Conservation (phyloP, 805 yeast species). For the Wickerhamomyces chaumierensis region DNA sequence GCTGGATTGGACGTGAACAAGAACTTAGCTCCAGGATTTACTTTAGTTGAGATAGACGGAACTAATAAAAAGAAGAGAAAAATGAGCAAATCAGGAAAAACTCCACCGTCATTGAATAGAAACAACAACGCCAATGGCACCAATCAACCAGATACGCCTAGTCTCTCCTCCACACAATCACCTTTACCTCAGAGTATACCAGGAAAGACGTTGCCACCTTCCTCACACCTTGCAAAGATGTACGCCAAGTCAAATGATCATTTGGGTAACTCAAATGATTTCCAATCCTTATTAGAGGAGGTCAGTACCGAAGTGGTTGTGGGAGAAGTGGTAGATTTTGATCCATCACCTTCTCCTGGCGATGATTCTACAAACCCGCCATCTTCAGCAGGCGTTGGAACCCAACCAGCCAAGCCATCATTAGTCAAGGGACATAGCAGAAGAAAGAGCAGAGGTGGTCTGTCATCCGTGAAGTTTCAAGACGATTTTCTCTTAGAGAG, state of each 20-base stretch:
- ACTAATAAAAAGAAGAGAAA: slow-evolving; percentile 10
- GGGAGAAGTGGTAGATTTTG: slow-evolving; percentile 8
- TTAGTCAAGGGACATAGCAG: slow-evolving; percentile 14
- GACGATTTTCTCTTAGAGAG: slow-evolving; percentile 6
- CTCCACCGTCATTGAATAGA: background rate
- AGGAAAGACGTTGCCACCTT: background rate
- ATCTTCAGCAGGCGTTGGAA: slow-evolving; percentile 1
- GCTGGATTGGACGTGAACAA: slow-evolving; percentile 31
- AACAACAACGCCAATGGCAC: background rate
- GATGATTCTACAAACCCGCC: background rate
- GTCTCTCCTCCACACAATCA: background rate
- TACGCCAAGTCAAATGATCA: background rate
- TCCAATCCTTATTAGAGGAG: slow-evolving; percentile 14
- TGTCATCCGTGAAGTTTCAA: slow-evolving; percentile 16
- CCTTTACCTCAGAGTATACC: background rate
- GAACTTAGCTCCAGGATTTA: slow-evolving; percentile 21
- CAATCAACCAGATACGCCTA: background rate
- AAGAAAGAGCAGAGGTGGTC: slow-evolving; percentile 18
- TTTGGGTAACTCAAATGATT: slow-evolving; percentile 3
- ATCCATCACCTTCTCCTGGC: background rate
- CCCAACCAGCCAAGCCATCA: slow-evolving; percentile 2
- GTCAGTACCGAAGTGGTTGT: slow-evolving; percentile 11
- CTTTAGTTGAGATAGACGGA: slow-evolving; percentile 7
- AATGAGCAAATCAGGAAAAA: slow-evolving; percentile 1
- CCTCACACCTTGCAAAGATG: background rate